Evolutionary conservation across 108 stramenopile genomes (phyloP), one percentile per base, ranked within the genome.

Genomic region (Cyclotella kingstonii): DNA sequence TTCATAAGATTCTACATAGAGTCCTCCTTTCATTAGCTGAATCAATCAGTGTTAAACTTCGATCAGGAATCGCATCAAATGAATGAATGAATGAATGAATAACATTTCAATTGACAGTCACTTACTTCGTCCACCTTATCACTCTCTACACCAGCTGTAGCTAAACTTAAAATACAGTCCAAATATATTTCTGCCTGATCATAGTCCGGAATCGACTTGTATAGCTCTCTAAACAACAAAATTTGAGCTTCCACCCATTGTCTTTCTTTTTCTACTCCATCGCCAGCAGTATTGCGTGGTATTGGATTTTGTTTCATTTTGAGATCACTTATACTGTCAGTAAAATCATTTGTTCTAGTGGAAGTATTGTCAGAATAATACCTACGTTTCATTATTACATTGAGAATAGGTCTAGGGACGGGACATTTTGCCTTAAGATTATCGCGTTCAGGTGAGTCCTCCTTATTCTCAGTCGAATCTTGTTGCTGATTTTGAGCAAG

Each of bases 381-480:
- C 1, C 73, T 51, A 18, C 82, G 73, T 18, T 66, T 70, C 43
- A 81, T 86, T 47, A 93, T 51, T 30, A 90, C 68, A 60, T 93
- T 88, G 5, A 93, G 72, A 47, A 93, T 90, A 15, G 91, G 88
- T 30, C 89, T 66, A 14, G 91, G 91, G 11, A 90, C 87, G 25
- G 91, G 91, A 54, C 91, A 93, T 77, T 88, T 93, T n/a, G 84
- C 60, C 48, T 64, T 45, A 30, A n/a, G n/a, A n/a, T n/a, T n/a
- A n/a, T n/a, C n/a, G n/a, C n/a, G n/a, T n/a, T n/a, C n/a, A n/a
- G n/a, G n/a, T n/a, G n/a, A n/a, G n/a, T n/a, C n/a, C n/a, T n/a
- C n/a, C n/a, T n/a, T n/a, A n/a, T n/a, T n/a, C n/a, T n/a, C n/a
- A n/a, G n/a, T n/a, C n/a, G n/a, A n/a, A n/a, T 55, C 65, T 23